These are phyloP conservation scores for Russula sp. DNA, from an alignment of 768 basidiomycete species.

Conservation along the genomic window DNA sequence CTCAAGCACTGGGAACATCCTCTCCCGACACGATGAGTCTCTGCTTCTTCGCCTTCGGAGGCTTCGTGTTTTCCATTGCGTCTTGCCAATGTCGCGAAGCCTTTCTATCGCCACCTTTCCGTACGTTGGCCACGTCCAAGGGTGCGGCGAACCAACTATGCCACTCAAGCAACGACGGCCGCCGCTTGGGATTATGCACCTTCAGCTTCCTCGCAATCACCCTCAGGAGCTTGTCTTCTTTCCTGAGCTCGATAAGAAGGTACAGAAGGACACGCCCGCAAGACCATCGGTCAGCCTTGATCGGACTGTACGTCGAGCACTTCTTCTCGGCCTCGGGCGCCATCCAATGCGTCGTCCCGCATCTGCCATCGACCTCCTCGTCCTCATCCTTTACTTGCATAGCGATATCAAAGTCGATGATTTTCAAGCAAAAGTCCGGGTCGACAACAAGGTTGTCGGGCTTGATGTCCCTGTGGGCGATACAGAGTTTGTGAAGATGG, in stretches of 20 bases:
- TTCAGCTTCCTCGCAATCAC: background rate
- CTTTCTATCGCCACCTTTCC: too few relatives aligned
- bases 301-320: background rate
- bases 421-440: background rate
- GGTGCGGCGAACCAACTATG: too few relatives aligned
- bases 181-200: background rate
- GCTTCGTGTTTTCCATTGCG: too few relatives aligned
- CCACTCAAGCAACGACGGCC: background rate
- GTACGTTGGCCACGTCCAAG: too few relatives aligned
- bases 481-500: background rate
- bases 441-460: background rate
- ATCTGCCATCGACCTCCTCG: background rate
- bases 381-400: background rate
- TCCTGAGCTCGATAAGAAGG: background rate
- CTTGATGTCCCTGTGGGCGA: background rate
- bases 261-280: background rate
- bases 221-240: background rate
- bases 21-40: too few relatives aligned
- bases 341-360: background rate
- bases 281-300: background rate
- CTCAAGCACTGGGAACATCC: too few relatives aligned
- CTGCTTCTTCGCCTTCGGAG: too few relatives aligned
- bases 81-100: too few relatives aligned
- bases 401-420: background rate
- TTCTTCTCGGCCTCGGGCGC: background rate